phyloP scores from a whole-genome alignment of 2,329 filamentous ascomycete genomes.

The Camillea tinctor region DNA sequence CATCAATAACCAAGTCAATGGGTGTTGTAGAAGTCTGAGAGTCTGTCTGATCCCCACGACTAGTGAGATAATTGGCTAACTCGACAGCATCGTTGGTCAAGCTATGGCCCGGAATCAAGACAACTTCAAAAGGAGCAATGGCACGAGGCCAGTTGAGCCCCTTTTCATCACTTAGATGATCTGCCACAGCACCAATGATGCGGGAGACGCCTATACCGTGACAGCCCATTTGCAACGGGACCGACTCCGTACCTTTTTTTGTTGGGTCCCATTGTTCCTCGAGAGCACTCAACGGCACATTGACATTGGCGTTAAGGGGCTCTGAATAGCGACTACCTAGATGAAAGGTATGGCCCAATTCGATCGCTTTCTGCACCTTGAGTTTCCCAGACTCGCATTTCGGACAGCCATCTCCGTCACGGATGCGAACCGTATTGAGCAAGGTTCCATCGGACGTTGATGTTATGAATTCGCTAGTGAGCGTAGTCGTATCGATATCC shows the following conservation, averaged over 20 bases:
- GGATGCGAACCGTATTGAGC: conserved; percentile 64
- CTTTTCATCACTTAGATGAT: conserved; percentile 66
- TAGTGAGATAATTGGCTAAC: conserved; percentile 62
- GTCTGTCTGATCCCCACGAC: conserved; percentile 4
- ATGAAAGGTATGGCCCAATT: conserved; percentile 93
- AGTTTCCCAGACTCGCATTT: conserved; percentile 65
- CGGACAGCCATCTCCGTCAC: conserved; percentile 70
- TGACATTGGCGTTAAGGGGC: conserved; percentile 66
- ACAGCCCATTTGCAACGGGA: conserved; percentile 87
- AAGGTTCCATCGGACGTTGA: conserved; percentile 29
- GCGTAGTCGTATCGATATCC: conserved; percentile 9
- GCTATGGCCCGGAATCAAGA: conserved; percentile 58
- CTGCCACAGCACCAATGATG: conserved; percentile 82
- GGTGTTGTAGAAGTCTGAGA: conserved; percentile 5
- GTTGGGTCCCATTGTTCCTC: conserved; percentile 15
- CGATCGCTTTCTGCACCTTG: conserved; percentile 70
- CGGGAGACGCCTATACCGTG: conserved; percentile 93
- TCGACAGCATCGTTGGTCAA: conserved; percentile 47
- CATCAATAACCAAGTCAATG: conserved; percentile 72
- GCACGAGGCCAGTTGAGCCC: conserved; percentile 85
- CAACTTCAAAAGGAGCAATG: conserved; percentile 81
- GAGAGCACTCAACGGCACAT: conserved; percentile 35
- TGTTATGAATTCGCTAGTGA: conserved; percentile 20
- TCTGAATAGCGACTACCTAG: conserved; percentile 85
- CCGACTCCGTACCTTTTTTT: conserved; percentile 27